A percentile compares a stretch with the other conserved stretches of the same genome.
Conservation (phyloP, 2,329 filamentous ascomycete genomes). For the Colletotrichum magnum region DNA sequence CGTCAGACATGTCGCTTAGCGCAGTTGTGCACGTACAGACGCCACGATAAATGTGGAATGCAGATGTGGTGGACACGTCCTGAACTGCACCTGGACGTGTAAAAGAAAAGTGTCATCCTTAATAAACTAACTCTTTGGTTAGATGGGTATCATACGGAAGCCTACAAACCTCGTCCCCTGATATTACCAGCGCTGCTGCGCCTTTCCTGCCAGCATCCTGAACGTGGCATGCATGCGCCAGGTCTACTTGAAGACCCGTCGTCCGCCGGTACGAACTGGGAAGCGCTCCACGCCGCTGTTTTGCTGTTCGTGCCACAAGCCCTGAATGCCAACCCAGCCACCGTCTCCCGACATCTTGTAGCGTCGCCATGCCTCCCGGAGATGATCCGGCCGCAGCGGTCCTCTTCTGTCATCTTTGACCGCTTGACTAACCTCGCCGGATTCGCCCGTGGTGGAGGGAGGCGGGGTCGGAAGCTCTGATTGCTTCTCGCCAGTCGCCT, state of each 20-base stretch:
- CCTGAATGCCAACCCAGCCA: constrained; percentile 72
- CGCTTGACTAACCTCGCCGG: constrained; percentile 48
- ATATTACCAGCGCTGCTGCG: background rate
- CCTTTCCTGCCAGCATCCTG: background rate
- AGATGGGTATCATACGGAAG: constrained; percentile 37
- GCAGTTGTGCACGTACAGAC: constrained; percentile 1
- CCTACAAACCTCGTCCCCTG: background rate
- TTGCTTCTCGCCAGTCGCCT: constrained; percentile 69
- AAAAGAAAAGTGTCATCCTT: constrained; percentile 14
- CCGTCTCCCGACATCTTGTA: constrained; percentile 76
- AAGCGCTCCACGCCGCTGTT: constrained; percentile 73
- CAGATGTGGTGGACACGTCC: constrained; percentile 6
- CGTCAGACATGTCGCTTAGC: background rate
- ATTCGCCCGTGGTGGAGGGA: constrained; percentile 48
- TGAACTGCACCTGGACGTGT: no score
- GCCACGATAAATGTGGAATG: background rate
- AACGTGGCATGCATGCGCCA: background rate
- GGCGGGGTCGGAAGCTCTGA: constrained; percentile 64
- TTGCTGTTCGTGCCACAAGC: constrained; percentile 74
- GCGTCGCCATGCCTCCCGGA: constrained; percentile 79
- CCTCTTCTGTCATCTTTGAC: constrained; percentile 59
- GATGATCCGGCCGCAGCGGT: constrained; percentile 80
- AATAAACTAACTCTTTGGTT: constrained; percentile 25
- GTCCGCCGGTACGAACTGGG: constrained; percentile 65
- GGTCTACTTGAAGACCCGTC: constrained; percentile 67